A percentile compares a stretch with the other conserved stretches of the same genome.
Conservation (phyloP, 768 basidiomycete genomes). For the Tulasnella sp. region DNA sequence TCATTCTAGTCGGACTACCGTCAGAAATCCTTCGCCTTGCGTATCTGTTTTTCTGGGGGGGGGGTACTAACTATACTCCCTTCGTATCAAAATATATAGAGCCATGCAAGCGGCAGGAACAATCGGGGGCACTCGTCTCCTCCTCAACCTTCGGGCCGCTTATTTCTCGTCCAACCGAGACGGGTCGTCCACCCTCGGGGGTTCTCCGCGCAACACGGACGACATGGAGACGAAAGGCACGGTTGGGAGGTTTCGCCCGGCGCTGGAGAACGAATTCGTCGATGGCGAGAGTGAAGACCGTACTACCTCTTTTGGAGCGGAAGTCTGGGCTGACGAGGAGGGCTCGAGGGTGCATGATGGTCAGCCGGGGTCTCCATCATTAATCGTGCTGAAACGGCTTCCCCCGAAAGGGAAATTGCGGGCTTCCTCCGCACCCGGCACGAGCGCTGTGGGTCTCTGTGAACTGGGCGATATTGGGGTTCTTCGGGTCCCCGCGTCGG, state of each 20-base stretch:
- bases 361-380: conserved; percentile 54
- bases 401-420: conserved; percentile 76
- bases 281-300: too few species aligned
- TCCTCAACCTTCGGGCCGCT: conserved; percentile 19
- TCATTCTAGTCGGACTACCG: too few species aligned
- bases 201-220: too few species aligned
- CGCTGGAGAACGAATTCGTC: background rate
- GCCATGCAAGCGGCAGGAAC: background rate
- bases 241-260: background rate
- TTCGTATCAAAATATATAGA: background rate
- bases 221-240: too few species aligned
- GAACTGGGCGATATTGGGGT: background rate
- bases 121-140: conserved; percentile 7
- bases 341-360: conserved; percentile 32
- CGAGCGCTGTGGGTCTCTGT: background rate
- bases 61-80: too few species aligned
- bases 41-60: too few species aligned
- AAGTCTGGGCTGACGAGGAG: background rate
- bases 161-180: background rate
- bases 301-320: too few species aligned
- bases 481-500: background rate
- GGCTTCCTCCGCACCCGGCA: conserved; percentile 49
- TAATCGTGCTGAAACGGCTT: conserved; percentile 75
- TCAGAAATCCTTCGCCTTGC: too few species aligned
- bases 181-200: background rate